Evolutionary conservation across 192 early-diverging fungal species (phyloP), one percentile per base, ranked within the genome.

Genomic region (Phycomyces blakesleeanus): DNA sequence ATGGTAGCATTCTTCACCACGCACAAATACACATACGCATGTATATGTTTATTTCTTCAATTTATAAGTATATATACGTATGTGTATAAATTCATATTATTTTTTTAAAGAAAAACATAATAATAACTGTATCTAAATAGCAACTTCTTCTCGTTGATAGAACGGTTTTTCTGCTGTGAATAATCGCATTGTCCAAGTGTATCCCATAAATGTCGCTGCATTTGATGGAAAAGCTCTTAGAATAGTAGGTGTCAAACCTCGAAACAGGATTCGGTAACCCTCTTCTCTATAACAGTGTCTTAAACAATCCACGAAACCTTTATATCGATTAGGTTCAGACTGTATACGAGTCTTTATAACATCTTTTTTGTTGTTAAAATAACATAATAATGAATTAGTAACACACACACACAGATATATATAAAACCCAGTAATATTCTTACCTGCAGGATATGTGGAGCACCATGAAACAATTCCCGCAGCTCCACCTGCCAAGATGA

Each of bases 291-390:
- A 82, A 57, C 77, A 72, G 15, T 72, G 69, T 52, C 59, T 64
- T 12, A 79, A 67, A 26, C 79, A 79, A 51, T 79, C 70, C 42
- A 76, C 60, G 0, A 79, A 60, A 0, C 77, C 73, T 40, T 63
- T 68, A 58, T 77, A 81, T 50, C 78, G 72, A n/a, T 75, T 49
- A 22, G 76, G 79, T 50, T 81, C 74, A 15, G 78, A 63, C 51
- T 84, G 83, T 22, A 84, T 82, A 14, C 83, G 69, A n/a, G 83
- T 84, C 54, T 84, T 84, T 42, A 84, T 67, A 15, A 84, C 78
- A 67, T 84, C 82, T 83, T 52, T n/a, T 16, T 5, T 20, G 14
- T 21, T 25, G n/a, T n/a, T n/a, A 37, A 51, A 58, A 51, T 9
- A 56, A 40, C 9, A 14, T 2, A 3, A 38, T 37, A 26, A 51